Evolutionary conservation across 148 eudicot species (phyloP).

Genomic region (Rhododendron simsii): DNA sequence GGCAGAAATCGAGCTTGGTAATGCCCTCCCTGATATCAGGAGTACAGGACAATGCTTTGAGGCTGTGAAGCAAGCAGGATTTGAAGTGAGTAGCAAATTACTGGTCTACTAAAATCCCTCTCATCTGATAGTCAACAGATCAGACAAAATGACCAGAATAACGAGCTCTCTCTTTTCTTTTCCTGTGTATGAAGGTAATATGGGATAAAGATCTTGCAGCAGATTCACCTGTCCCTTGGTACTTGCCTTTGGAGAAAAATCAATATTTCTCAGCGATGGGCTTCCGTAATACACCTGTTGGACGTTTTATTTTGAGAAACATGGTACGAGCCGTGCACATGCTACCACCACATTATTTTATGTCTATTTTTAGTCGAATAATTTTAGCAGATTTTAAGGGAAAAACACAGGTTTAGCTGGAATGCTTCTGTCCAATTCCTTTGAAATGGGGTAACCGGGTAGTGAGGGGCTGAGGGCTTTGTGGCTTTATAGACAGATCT

Average conservation of each 20-base stretch:
- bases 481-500: neutral
- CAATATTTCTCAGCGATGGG: conserved; percentile 58
- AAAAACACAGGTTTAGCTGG: neutral
- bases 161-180: neutral
- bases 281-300: conserved; percentile 79
- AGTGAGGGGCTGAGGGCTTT: neutral
- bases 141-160: neutral
- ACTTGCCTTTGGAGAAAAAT: conserved; percentile 72
- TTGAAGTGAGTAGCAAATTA: conserved; percentile 59
- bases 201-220: conserved; percentile 82
- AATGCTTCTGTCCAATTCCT: neutral
- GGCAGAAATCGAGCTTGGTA: conserved; percentile 90
- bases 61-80: conserved; percentile 87
- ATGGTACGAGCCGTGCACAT: conserved; percentile 43
- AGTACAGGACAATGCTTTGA: conserved; percentile 69
- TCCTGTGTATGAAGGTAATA: conserved; percentile 41
- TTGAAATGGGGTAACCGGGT: neutral
- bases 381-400: neutral
- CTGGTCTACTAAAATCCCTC: neutral
- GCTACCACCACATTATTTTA: neutral
- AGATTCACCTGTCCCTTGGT: conserved; percentile 91
- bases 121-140: neutral
- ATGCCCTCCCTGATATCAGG: conserved; percentile 93
- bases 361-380: neutral
- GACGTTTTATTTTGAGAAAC: conserved; percentile 72